Conservation (phyloP, 2,329 filamentous ascomycete species). For the Diaporthe velutina region DNA sequence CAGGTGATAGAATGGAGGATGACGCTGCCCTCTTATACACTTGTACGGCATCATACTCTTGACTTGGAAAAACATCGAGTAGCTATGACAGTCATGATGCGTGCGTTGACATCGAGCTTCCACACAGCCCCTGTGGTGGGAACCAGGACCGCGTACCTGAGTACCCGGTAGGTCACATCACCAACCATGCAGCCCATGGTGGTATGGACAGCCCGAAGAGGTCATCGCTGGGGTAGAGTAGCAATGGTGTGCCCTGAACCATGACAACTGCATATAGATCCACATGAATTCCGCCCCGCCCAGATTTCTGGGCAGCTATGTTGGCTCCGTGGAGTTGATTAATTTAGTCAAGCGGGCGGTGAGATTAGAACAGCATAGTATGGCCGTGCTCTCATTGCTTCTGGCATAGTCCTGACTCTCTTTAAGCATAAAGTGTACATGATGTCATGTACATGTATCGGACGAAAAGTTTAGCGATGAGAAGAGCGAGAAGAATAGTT, state of each 20-base stretch:
- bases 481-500: slow-evolving; percentile 3
- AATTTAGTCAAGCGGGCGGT: slow-evolving; percentile 13
- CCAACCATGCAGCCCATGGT: neutral
- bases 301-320: slow-evolving; percentile 1
- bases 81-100: slow-evolving; percentile 8
- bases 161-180: neutral
- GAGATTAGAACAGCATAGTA: slow-evolving; percentile 6
- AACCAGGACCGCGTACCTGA: neutral
- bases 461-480: neutral
- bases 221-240: slow-evolving; percentile 12
- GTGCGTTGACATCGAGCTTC: neutral
- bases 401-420: slow-evolving; percentile 14
- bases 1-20: neutral
- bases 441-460: slow-evolving; percentile 18
- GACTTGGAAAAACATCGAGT: neutral
- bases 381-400: neutral
- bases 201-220: slow-evolving; percentile 4
- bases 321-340: slow-evolving; percentile 22
- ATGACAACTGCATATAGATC: slow-evolving; percentile 7
- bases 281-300: slow-evolving; percentile 16
- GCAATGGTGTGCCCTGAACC: slow-evolving; percentile 4
- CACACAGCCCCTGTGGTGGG: slow-evolving; percentile 14
- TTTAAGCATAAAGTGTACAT: slow-evolving; percentile 13
- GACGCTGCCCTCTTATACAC: slow-evolving; percentile 16
- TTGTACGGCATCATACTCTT: neutral